Percentiles rank a stretch among this genome's conserved stretches.
These are phyloP conservation scores for Solanum tarijense DNA, from an alignment of 257 asterid species.

Conservation along the genomic window DNA sequence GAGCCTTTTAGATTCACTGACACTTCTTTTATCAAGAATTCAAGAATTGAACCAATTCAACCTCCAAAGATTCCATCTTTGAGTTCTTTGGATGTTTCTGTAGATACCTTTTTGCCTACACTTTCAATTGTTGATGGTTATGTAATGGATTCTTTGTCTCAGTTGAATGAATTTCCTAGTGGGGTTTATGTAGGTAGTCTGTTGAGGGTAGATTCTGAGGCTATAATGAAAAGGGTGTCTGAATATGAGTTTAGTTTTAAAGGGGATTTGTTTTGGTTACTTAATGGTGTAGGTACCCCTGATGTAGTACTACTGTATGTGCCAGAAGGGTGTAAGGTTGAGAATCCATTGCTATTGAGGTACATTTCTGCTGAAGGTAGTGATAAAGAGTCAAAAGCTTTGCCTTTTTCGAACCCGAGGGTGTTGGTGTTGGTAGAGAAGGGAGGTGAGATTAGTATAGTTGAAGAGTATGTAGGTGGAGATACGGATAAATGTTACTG, in stretches of 20 bases:
- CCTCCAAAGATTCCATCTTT: not conserved
- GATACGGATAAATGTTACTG: conserved; percentile 55
- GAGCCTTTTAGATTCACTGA: conserved; percentile 86
- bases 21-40: conserved; percentile 63
- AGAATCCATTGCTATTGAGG: conserved; percentile 55
- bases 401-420: conserved; percentile 84
- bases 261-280: conserved; percentile 84
- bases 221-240: conserved; percentile 45
- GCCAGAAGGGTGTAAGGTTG: conserved; percentile 77
- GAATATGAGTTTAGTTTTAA: conserved; percentile 36
- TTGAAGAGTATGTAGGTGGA: conserved; percentile 62
- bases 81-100: conserved; percentile 7
- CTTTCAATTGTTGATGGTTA: conserved; percentile 67
- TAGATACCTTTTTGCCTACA: conserved; percentile 39
- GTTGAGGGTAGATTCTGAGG: conserved; percentile 37
- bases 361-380: conserved; percentile 47
- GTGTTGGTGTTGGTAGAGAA: conserved; percentile 81
- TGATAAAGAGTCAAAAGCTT: conserved; percentile 39
- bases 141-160: conserved; percentile 35
- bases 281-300: conserved; percentile 87
- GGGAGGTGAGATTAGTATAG: conserved; percentile 66
- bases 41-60: conserved; percentile 44
- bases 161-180: conserved; percentile 40
- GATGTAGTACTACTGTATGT: conserved; percentile 67
- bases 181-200: conserved; percentile 68